phyloP scores from a whole-genome alignment of 768 basidiomycete species.

The Naganishia kalamii region DNA sequence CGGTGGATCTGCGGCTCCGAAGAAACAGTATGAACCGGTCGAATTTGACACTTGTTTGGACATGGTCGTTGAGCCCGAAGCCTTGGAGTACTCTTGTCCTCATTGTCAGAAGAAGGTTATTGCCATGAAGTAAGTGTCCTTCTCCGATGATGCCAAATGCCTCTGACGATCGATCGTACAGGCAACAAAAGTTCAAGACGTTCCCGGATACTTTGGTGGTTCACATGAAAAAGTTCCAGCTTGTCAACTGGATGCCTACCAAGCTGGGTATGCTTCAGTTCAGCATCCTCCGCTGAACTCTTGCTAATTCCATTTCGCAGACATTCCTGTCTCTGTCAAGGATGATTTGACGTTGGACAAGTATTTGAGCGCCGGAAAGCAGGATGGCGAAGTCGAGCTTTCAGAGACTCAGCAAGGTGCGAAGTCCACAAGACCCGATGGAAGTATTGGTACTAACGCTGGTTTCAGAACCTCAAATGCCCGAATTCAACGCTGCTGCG shows the following conservation, averaged over 20 bases:
- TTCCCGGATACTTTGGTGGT: constrained; percentile 84
- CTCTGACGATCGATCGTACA: constrained; percentile 37
- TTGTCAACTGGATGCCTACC: constrained; percentile 91
- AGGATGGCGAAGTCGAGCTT: constrained; percentile 63
- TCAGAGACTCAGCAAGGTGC: constrained; percentile 53
- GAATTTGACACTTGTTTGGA: constrained; percentile 41
- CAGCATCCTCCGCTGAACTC: neutral
- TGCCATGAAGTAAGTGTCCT: constrained; percentile 61
- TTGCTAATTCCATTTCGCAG: constrained; percentile 48
- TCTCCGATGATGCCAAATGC: neutral
- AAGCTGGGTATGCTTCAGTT: constrained; percentile 63
- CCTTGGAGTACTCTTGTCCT: constrained; percentile 74
- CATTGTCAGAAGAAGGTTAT: constrained; percentile 61
- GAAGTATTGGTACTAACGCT: neutral
- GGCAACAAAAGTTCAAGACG: constrained; percentile 69
- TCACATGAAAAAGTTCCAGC: constrained; percentile 88
- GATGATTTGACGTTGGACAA: constrained; percentile 60
- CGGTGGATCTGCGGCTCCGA: constrained; percentile 23
- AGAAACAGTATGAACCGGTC: constrained; percentile 26
- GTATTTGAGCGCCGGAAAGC: constrained; percentile 66
- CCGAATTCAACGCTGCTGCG: constrained; percentile 67
- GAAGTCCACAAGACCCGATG: neutral
- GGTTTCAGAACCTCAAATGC: constrained; percentile 46
- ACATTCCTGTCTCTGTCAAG: constrained; percentile 76
- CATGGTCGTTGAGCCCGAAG: constrained; percentile 56